Base-by-base conservation (phyloP, 2,329 filamentous ascomycete species). In the Geoglossum cookeanum region DNA sequence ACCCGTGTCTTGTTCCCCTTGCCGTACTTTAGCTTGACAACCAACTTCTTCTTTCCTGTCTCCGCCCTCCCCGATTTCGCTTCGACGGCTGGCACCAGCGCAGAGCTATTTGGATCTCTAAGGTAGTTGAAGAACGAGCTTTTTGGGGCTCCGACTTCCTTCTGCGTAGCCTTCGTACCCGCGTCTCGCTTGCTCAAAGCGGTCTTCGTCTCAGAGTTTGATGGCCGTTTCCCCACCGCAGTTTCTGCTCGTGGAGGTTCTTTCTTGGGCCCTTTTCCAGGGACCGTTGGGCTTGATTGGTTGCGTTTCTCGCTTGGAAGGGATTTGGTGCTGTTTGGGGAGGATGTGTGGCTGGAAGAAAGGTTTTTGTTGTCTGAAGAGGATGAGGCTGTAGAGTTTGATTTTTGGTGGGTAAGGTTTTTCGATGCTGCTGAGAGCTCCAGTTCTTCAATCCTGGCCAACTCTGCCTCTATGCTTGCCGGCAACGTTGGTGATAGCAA, bases 401-500 rank as follows among this genome's bases (percentile, higher is more conserved):
- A 45, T 6, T 45, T 45, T 45, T 45, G 42, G 9, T 45, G 42
- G 42, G 3, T 45, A 6, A 17, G n/a, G 15, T 22, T 22, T 22
- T 45, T 45, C 15, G 39, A 42, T 42, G 11, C 39, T 42, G 11
- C n/a, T 15, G 13, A 42, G 39, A 42, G 39, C n/a, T 42, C 39
- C 39, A 42, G 39, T 1, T 15, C 9, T 11, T 42, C 39, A 42
- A 42, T 42, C 42, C 42, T 57, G 13, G 42, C 15, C 30, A 57
- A 33, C 33, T 51, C 55, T 17, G 33, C 29, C 39, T 57, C 55
- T 15, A 57, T 57, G 55, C 15, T 30, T 57, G 55, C 15, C 8
- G 55, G 55, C 9, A 57, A 17, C 1, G 55, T 57, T 9, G 55
- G 55, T 11, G 55, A 57, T 5, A 57, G 29, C 9, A 57, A 22